Evolutionary conservation across 352 stramenopile genomes (phyloP).

Genomic region (Globisporangium emineosum): DNA sequence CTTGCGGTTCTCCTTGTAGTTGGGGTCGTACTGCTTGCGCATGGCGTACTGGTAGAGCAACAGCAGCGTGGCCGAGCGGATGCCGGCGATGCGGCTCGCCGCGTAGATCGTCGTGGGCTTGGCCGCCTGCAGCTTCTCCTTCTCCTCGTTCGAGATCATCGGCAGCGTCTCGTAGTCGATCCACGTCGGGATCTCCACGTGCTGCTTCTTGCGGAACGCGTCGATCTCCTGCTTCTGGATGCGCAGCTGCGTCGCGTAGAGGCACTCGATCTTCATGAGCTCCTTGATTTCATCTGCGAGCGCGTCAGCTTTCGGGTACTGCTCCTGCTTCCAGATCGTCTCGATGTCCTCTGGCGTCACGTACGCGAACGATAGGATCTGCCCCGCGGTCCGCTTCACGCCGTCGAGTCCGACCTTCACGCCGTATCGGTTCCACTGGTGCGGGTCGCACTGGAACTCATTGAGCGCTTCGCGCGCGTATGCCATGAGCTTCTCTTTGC

Average conservation of each 20-base stretch:
- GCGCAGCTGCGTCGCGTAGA: slow-evolving; percentile 93
- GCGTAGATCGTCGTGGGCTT: slow-evolving; percentile 93
- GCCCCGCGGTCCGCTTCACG: slow-evolving; percentile 74
- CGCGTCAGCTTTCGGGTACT: slow-evolving; percentile 52
- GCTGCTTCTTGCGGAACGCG: slow-evolving; percentile 92
- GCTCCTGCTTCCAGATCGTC: slow-evolving; percentile 43
- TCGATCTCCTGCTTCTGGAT: slow-evolving; percentile 96
- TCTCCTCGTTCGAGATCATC: slow-evolving; percentile 96
- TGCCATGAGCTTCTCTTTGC: slow-evolving; percentile 79
- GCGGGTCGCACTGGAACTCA: slow-evolving; percentile 58
- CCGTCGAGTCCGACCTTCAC: slow-evolving; percentile 74
- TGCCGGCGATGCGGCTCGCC: slow-evolving; percentile 92
- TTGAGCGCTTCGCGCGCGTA: slow-evolving; percentile 48
- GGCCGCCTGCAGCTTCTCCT: slow-evolving; percentile 88
- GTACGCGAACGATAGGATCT: slow-evolving; percentile 68
- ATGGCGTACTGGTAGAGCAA: slow-evolving; percentile 74
- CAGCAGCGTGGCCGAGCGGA: slow-evolving; percentile 74
- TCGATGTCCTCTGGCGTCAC: slow-evolving; percentile 60
- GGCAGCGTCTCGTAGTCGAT: slow-evolving; percentile 92
- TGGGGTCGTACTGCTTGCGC: slow-evolving; percentile 32
- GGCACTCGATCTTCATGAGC: slow-evolving; percentile 82
- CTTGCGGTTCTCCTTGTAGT: slow-evolving; percentile 21
- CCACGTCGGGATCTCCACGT: slow-evolving; percentile 91
- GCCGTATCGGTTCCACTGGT: slow-evolving; percentile 84
- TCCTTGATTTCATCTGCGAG: slow-evolving; percentile 38